Percentiles rank a stretch among this genome's conserved stretches.
These are phyloP conservation scores for Meyerozyma elateridarum DNA, from an alignment of 1,139 yeast genomes.

Conservation along the genomic window DNA sequence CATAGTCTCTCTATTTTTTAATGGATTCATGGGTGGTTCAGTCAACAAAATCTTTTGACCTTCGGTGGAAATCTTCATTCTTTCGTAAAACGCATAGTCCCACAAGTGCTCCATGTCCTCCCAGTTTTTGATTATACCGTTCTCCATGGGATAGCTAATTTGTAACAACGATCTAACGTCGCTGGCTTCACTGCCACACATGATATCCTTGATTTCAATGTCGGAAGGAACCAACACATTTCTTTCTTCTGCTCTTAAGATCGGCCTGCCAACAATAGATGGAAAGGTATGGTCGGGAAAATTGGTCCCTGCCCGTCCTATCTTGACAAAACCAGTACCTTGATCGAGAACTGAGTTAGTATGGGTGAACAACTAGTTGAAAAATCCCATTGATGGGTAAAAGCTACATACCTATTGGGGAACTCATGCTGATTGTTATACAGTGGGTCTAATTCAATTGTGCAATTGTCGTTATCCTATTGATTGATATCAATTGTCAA, in stretches of 20 bases:
- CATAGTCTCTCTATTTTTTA: slow-evolving; percentile 90
- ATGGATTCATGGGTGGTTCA: slow-evolving; percentile 97
- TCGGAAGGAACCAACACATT: slow-evolving; percentile 50
- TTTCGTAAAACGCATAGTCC: slow-evolving; percentile 95
- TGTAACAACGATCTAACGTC: slow-evolving; percentile 86
- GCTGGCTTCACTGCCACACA: slow-evolving; percentile 97
- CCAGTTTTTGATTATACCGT: slow-evolving; percentile 96
- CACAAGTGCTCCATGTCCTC: slow-evolving; percentile 98
- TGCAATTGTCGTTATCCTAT: too few species aligned
- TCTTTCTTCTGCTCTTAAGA: slow-evolving; percentile 93
- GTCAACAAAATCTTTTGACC: slow-evolving; percentile 84
- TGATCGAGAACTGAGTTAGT: slow-evolving; percentile 77
- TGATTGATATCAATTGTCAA: too few species aligned
- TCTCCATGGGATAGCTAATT: slow-evolving; percentile 96
- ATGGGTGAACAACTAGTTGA: slow-evolving; percentile 1
- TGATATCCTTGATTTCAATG: slow-evolving; percentile 79
- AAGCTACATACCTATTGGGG: slow-evolving; percentile 51
- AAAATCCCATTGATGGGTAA: background rate
- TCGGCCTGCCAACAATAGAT: slow-evolving; percentile 96
- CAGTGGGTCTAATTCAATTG: too few species aligned
- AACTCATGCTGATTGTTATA: too few species aligned
- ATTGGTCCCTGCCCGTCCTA: slow-evolving; percentile 95
- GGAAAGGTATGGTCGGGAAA: slow-evolving; percentile 99
- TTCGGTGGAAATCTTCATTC: slow-evolving; percentile 69
- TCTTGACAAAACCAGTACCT: slow-evolving; percentile 96